Conservation (phyloP, 345 rosid species). For the Combretum micranthum region DNA sequence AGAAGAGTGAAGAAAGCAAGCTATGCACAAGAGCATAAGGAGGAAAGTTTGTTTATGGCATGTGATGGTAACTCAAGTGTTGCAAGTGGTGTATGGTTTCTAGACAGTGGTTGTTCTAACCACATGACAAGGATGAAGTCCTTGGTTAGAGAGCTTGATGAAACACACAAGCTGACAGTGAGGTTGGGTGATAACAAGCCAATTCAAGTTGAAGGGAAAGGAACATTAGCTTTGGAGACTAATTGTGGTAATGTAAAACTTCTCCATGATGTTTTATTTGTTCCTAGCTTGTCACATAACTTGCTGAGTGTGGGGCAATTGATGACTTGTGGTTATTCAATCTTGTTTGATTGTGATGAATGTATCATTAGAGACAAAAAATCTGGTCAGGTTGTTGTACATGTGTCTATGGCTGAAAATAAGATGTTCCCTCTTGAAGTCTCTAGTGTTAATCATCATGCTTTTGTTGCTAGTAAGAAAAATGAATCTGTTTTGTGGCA, state of each 20-base stretch:
- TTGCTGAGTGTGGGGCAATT: too few relatives aligned
- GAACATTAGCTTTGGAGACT: slow-evolving; percentile 1
- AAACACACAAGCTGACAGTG: slow-evolving; percentile 6
- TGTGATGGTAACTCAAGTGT: neutral
- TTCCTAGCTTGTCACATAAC: too few relatives aligned
- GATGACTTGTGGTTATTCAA: too few relatives aligned
- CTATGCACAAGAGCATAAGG: neutral
- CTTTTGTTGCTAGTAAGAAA: too few relatives aligned
- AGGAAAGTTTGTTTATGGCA: neutral
- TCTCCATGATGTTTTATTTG: neutral
- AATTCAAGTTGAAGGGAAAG: neutral
- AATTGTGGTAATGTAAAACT: slow-evolving; percentile 5
- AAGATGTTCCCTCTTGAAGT: too few relatives aligned
- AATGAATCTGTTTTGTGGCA: too few relatives aligned
- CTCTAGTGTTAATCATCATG: neutral
- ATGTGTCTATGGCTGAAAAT: too few relatives aligned
- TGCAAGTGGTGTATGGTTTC: slow-evolving; percentile 4
- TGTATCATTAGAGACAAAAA: too few relatives aligned
- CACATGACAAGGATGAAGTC: neutral
- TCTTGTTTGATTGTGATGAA: too few relatives aligned
- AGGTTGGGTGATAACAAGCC: slow-evolving; percentile 3
- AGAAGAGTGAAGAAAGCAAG: neutral
- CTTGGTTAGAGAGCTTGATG: slow-evolving; percentile 1
- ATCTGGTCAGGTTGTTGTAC: too few relatives aligned
- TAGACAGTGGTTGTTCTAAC: slow-evolving; percentile 4